Base-by-base conservation (phyloP, 306 rosid species). In the Lathyrus tuberosus region DNA sequence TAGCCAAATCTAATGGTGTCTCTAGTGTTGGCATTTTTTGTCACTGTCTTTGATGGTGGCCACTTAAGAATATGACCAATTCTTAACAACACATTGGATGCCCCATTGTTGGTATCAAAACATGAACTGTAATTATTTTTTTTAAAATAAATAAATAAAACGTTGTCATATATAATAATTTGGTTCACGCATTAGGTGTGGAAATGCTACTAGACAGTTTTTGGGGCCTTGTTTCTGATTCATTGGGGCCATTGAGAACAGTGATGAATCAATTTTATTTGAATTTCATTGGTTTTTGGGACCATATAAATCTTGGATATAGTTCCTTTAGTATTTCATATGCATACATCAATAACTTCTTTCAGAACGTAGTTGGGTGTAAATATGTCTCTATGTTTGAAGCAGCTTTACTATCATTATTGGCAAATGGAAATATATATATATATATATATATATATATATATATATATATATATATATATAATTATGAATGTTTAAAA, bases 131-230 rank as follows among this genome's bases (percentile, higher is more conserved):
- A n/a, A 61, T 57, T 46, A 37, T 14, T 61, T 42, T 37, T 7
- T 0, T 0, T 1, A 70, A 61, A 42, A 33, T 10, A 10, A 43
- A 20, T 10, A 15, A 31, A 58, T 2, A 26, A 28, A 58, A 58
- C 33, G 5, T 53, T 53, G 60, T 53, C 60, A 53, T 53, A 22
- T 65, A 62, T 87, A 83, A 79, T 88, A 81, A 91, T 83, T 79
- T 67, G 73, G 68, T 62, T 91, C 97, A 91, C 95, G 95, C 84
- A 79, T 71, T 74, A 78, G 95, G 78, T 84, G 85, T 84, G 97
- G 86, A 73, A 79, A 79, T 73, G 80, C 79, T 67, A 74, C 51
- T 78, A 70, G 86, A 84, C 91, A 86, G 72, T 17, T 59, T 67
- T 80, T 42, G 83, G 91, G 91, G 74, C 70, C 77, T 78, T 51